Conservation (phyloP, 2,329 filamentous ascomycete species). For the Ascochyta clinopodiicola region DNA sequence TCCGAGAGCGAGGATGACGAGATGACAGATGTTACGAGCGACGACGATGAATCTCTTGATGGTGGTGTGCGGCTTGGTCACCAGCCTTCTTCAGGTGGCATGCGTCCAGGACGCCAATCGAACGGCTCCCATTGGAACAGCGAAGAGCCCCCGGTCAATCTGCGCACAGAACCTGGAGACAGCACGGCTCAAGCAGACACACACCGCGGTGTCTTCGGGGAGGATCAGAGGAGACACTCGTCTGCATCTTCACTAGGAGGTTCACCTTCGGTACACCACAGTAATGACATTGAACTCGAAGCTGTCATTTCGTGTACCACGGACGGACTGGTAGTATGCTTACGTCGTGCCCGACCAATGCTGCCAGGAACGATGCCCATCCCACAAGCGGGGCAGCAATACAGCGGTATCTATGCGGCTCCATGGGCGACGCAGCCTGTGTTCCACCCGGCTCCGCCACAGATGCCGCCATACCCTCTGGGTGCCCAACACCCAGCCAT, state of each 20-base stretch:
- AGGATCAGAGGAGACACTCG: conserved; percentile 35
- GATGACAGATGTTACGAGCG: conserved; percentile 57
- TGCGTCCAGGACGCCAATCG: conserved; percentile 14
- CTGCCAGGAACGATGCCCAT: conserved; percentile 58
- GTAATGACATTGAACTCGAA: conserved; percentile 72
- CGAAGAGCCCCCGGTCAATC: conserved; percentile 26
- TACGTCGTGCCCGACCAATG: conserved; percentile 74
- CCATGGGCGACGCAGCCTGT: conserved; percentile 78
- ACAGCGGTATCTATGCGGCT: conserved; percentile 73
- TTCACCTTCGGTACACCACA: conserved; percentile 34
- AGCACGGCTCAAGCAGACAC: conserved; percentile 51
- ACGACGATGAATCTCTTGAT: conserved; percentile 57
- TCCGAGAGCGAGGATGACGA: conserved; percentile 59
- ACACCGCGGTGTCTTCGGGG: conserved; percentile 35
- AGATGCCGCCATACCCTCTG: conserved; percentile 44
- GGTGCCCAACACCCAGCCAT: conserved; percentile 49
- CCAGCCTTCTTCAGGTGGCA: conserved; percentile 7
- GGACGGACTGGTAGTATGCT: conserved; percentile 82
- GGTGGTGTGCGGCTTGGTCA: conserved; percentile 47
- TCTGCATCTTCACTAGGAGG: conserved; percentile 34
- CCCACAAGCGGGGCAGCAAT: conserved; percentile 31
- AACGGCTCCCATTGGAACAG: conserved; percentile 22
- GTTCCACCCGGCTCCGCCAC: conserved; percentile 49
- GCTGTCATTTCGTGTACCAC: conserved; percentile 92
- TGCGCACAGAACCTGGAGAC: conserved; percentile 55